phyloP scores from a whole-genome alignment of 306 rosid genomes.

The Medicago truncatula region DNA sequence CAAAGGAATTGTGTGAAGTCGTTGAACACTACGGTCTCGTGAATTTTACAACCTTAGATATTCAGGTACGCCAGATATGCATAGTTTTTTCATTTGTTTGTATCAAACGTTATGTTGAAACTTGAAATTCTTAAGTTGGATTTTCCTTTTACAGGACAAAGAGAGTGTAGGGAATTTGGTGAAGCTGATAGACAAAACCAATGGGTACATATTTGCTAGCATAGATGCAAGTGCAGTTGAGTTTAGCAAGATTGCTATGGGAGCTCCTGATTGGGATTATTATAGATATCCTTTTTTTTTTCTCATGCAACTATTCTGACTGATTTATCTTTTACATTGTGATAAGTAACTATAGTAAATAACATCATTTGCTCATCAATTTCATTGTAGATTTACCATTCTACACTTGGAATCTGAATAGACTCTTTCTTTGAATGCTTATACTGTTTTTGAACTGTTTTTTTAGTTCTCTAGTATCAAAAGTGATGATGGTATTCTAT shows the following conservation, averaged over 20 bases:
- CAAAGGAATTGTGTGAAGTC: conserved; percentile 90
- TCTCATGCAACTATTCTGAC: conserved; percentile 3
- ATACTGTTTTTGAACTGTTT: not conserved
- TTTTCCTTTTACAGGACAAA: conserved; percentile 73
- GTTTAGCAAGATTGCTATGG: conserved; percentile 93
- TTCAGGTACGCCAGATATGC: conserved; percentile 63
- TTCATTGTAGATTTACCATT: conserved; percentile 4
- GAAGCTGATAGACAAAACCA: conserved; percentile 54
- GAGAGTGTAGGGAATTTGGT: conserved; percentile 92
- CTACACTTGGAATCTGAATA: not conserved
- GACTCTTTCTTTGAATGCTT: conserved; percentile 4
- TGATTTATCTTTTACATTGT: not conserved
- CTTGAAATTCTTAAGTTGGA: not conserved
- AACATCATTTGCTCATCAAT: not conserved
- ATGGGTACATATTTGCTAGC: conserved; percentile 86
- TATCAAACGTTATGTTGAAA: conserved; percentile 28
- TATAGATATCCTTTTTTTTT: conserved; percentile 88
- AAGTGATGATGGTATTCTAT: not conserved
- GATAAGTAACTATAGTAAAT: conserved; percentile 2
- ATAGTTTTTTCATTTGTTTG: not conserved
- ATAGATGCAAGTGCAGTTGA: conserved; percentile 90
- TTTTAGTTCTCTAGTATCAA: conserved; percentile 6
- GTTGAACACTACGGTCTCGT: conserved; percentile 75
- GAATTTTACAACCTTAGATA: conserved; percentile 87
- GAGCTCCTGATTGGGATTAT: conserved; percentile 89